Evolutionary conservation across 2,329 filamentous ascomycete genomes (phyloP), one percentile per base, ranked within the genome.

Genomic region (Claviceps pazoutovae): DNA sequence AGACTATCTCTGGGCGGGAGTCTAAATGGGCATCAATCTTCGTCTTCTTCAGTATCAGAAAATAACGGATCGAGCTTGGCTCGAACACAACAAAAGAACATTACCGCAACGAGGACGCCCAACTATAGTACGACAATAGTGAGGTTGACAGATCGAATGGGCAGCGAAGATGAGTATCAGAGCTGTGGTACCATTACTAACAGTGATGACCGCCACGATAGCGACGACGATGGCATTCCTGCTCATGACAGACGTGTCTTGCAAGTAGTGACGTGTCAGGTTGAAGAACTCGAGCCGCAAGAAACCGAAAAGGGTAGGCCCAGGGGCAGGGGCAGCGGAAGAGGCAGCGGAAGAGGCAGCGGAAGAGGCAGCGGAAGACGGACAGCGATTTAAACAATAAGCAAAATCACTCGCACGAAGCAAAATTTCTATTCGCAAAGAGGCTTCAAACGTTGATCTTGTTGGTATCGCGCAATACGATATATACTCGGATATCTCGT

Each of bases 301-400:
- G 41, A 26, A 41, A 34, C 11, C 13, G 46, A 2, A 36, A 14
- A 5, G 44, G 51, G 52, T 14, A 45, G 51, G 44, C 53, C 52
- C 5, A 43, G 56, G 43, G 54, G 57, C 30, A 39, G 54, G 8
- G n/a, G n/a, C n/a, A n/a, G n/a, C n/a, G n/a, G n/a, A n/a, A n/a
- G n/a, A n/a, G n/a, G n/a, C n/a, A n/a, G n/a, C n/a, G n/a, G n/a
- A n/a, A n/a, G n/a, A n/a, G 48, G 34, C 5, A 47, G 57, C 30
- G 55, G 59, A 5, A 53, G 62, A 43, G 57, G 56, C 1, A 57
- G 61, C 4, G 55, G 59, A n/a, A 52, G 16, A 30, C 4, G 30
- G 30, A 30, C 30, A 30, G 30, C 30, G 9, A 30, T 30, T 30
- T 30, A 9, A 30, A 30, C 30, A 30, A 11, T 30, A 30, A 30